Evolutionary conservation across 2,329 filamentous ascomycete species (phyloP).

Genomic region (Fusarium coicis): DNA sequence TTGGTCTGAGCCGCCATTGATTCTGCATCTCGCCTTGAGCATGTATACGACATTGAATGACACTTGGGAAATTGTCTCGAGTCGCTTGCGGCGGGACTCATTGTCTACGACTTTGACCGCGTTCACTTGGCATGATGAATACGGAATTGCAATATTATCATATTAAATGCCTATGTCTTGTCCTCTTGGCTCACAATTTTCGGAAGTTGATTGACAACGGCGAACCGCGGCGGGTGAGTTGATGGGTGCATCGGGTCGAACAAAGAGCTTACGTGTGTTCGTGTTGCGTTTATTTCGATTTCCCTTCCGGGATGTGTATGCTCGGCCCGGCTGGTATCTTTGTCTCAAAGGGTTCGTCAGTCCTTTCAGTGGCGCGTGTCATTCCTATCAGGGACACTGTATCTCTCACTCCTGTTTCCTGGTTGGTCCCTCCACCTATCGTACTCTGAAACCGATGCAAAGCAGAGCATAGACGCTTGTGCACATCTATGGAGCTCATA

Average conservation of each 20-base stretch:
- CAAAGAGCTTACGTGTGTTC: slow-evolving; percentile 34
- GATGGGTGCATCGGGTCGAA: not conserved
- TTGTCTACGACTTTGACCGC: not conserved
- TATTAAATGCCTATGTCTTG: slow-evolving; percentile 11
- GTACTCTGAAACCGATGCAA: slow-evolving; percentile 35
- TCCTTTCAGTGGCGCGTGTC: slow-evolving; percentile 16
- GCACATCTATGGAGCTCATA: slow-evolving; percentile 30
- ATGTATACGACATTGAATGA: slow-evolving; percentile 30
- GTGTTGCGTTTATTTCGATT: slow-evolving; percentile 6
- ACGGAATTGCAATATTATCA: slow-evolving; percentile 11
- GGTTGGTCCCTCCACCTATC: slow-evolving; percentile 26
- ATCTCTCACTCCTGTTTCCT: slow-evolving; percentile 34
- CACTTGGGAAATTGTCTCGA: slow-evolving; percentile 36
- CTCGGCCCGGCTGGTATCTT: slow-evolving; percentile 26
- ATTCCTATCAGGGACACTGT: slow-evolving; percentile 29
- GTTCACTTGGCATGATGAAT: slow-evolving; percentile 18
- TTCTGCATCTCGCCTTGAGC: slow-evolving; percentile 25
- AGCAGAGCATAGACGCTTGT: slow-evolving; percentile 31
- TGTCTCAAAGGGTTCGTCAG: slow-evolving; percentile 21
- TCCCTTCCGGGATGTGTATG: slow-evolving; percentile 22
- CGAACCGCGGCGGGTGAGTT: not conserved
- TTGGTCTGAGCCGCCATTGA: slow-evolving; percentile 9
- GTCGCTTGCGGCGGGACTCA: slow-evolving; percentile 23
- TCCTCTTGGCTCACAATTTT: slow-evolving; percentile 13
- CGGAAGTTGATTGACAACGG: not conserved